Base-by-base conservation (phyloP, 1,284 basidiomycete genomes). In the Limonomyces culmigenus region DNA sequence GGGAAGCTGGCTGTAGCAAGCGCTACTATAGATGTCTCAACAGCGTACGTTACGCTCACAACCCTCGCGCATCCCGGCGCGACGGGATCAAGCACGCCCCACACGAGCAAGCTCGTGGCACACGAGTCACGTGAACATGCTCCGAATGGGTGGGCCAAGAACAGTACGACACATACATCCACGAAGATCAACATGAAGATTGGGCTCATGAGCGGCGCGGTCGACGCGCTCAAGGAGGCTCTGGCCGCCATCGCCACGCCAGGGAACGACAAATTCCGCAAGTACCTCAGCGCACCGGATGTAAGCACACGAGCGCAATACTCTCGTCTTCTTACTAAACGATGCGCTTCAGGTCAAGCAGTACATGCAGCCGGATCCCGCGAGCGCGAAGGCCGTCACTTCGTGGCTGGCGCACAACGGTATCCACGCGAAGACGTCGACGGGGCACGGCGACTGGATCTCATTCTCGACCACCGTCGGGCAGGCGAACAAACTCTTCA, bases 371-470 rank as follows among this genome's bases (percentile, higher is more conserved):
- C 61, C 61, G 3, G 41, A 45, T 8, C 36, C 44, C 4, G 56
- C 55, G 15, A 49, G 53, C 12, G 44, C 52, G 6, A 39, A 42
- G 5, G 44, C 51, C 5, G 54, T 63, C 12, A 48, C 49, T 19
- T 37, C 47, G 15, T 63, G 54, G 53, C 47, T 62, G n/a, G 39
- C 48, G 1, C 40, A 45, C 15, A 50, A 56, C 38, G 49, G 45
- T 18, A 44, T 61, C 19, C 45, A 41, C 4, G 43, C 51, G 13
- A 41, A 38, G 19, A n/a, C 53, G 29, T 43, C 52, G 34, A 58
- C 63, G 3, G 47, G 50, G 35, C 48, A 39, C 39, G 51, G 50
- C 12, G 54, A 56, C 35, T 58, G 53, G 53, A 37, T 57, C 10
- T 38, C 45, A 5, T 45, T 58, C 36, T 43, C 46, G 3, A 42